Evolutionary conservation across 2,329 filamentous ascomycete genomes (phyloP).

Genomic region (Capronia coronata): DNA sequence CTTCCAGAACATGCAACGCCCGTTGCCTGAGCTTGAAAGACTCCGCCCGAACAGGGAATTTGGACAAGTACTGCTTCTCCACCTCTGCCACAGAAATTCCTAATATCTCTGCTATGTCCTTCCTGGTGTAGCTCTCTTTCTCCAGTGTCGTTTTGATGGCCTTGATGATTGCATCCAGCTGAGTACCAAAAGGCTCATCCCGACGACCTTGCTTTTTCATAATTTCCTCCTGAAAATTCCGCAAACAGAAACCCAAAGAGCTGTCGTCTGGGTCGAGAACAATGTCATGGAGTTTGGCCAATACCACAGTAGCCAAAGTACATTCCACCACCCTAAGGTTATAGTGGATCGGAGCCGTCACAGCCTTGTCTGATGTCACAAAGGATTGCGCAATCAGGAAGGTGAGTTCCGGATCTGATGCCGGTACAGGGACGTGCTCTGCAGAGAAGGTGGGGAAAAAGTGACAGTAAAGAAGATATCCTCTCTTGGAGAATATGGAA

Average conservation of each 20-base stretch:
- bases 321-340: constrained; percentile 96
- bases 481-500: constrained; percentile 83
- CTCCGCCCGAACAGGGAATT: constrained; percentile 82
- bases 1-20: constrained; percentile 82
- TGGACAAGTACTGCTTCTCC: constrained; percentile 71
- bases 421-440: constrained; percentile 72
- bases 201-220: constrained; percentile 51
- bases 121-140: constrained; percentile 77
- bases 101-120: constrained; percentile 71
- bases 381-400: constrained; percentile 95
- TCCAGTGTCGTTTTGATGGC: constrained; percentile 65
- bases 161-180: constrained; percentile 66
- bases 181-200: constrained; percentile 51
- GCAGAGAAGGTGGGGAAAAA: constrained; percentile 76
- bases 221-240: constrained; percentile 79
- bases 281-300: constrained; percentile 54
- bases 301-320: constrained; percentile 69
- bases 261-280: constrained; percentile 71
- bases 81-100: constrained; percentile 64
- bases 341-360: constrained; percentile 88
- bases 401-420: constrained; percentile 71
- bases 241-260: constrained; percentile 74
- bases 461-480: constrained; percentile 80
- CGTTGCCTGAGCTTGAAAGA: constrained; percentile 82
- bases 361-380: constrained; percentile 88